phyloP scores from a whole-genome alignment of 2,329 filamentous ascomycete genomes.

The Aspergillus fumigatiaffinis region DNA sequence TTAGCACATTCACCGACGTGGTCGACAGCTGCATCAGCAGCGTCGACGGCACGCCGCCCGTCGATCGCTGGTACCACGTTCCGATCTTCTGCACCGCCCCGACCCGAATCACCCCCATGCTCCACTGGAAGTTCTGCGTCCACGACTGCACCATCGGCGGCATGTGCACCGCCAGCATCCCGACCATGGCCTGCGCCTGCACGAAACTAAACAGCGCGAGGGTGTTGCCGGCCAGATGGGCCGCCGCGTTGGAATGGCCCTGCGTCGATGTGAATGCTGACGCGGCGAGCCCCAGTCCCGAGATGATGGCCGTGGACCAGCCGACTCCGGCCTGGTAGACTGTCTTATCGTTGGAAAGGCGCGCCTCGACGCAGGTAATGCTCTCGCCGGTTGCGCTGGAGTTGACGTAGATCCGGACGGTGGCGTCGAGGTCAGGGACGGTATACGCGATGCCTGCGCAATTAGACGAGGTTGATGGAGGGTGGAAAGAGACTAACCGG shows the following conservation, averaged over 20 bases:
- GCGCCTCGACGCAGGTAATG: slow-evolving; percentile 81
- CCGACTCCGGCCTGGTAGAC: slow-evolving; percentile 83
- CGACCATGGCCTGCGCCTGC: slow-evolving; percentile 86
- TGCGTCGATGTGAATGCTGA: slow-evolving; percentile 85
- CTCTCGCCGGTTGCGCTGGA: slow-evolving; percentile 58
- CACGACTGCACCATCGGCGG: slow-evolving; percentile 85
- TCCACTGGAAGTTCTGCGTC: slow-evolving; percentile 98
- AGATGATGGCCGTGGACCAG: slow-evolving; percentile 84
- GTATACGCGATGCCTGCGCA: slow-evolving; percentile 69
- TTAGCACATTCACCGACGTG: slow-evolving; percentile 78
- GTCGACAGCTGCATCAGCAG: slow-evolving; percentile 68
- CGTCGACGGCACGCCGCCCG: slow-evolving; percentile 76
- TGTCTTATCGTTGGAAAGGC: slow-evolving; percentile 85
- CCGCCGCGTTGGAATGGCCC: slow-evolving; percentile 87
- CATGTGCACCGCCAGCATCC: slow-evolving; percentile 74
- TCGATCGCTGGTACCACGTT: slow-evolving; percentile 93
- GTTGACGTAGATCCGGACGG: slow-evolving; percentile 76
- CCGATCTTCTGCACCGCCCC: slow-evolving; percentile 82
- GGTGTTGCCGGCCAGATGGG: slow-evolving; percentile 87
- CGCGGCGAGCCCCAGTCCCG: slow-evolving; percentile 73
- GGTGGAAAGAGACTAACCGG: slow-evolving; percentile 45
- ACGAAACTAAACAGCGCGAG: slow-evolving; percentile 90
- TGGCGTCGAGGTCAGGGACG: slow-evolving; percentile 85
- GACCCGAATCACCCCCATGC: slow-evolving; percentile 86
- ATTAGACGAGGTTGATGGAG: background rate